Evolutionary conservation across 1,284 basidiomycete genomes (phyloP), one percentile per base, ranked within the genome.

Genomic region (Amylostereum chailletii): DNA sequence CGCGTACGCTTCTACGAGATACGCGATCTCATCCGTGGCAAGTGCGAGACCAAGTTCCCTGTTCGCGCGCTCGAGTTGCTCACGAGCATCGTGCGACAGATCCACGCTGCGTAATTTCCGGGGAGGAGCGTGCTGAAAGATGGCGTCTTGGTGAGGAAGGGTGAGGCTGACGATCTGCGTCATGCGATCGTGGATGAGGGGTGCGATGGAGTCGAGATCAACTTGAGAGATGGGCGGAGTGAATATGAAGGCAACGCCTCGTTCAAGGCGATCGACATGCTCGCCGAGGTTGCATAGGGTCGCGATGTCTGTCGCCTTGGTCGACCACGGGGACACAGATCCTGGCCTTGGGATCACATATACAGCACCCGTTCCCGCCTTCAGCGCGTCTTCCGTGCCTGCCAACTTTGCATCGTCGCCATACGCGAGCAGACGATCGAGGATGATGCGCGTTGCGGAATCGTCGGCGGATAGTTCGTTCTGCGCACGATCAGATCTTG

Each of bases 241-340:
- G 66, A 98, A 71, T 49, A 85, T 71, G 65, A 83, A 94, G 3
- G 80, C 81, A 19, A 85, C 65, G 2, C 94, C 93, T 29, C 94
- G 83, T 65, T 98, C 95, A 51, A 97, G 69, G 42, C 95, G 79
- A 55, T 83, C 75, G 46, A 98, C 72, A 52, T 83, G 71, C 3
- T 70, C 63, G 6, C 74, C 79, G 5, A 98, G 79, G 46, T 83
- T 86, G 69, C 95, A 98, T 54, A 94, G 82, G 27, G 72, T 69
- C n/a, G 92, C 80, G 53, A 98, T 98, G 63, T 98, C 94, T 2
- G 94, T 96, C 2, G 95, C 95, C 68, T 98, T 98, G 69, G 90
- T 94, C 5, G 94, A 96, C 95, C 95, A 98, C 1, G 95, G 90
- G 26, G 88, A 90, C 62, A 93, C 85, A 34, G 87, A 86, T 3